A percentile compares a stretch with the other conserved stretches of the same genome.
These are phyloP conservation scores for Sungouiella blattae DNA, from an alignment of 805 yeast species.

Conservation along the genomic window DNA sequence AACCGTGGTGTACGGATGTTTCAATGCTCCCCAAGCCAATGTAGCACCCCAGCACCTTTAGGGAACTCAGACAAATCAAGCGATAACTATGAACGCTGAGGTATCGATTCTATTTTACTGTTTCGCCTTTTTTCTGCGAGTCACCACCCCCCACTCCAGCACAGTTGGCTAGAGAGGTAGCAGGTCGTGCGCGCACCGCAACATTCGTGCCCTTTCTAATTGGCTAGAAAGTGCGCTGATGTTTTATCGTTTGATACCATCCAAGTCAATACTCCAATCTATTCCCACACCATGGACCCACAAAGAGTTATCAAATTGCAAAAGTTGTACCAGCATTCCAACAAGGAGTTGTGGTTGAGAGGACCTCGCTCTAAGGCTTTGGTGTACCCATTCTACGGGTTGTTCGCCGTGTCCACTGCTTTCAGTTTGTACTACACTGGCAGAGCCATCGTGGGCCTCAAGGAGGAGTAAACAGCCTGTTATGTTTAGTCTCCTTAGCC, in stretches of 20 bases:
- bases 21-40: too few relatives aligned
- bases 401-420: slow-evolving; percentile 62
- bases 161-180: too few relatives aligned
- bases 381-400: slow-evolving; percentile 76
- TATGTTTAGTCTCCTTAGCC: too few relatives aligned
- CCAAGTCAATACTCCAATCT: slow-evolving; percentile 1
- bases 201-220: slow-evolving; percentile 5
- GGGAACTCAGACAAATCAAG: too few relatives aligned
- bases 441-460: slow-evolving; percentile 69
- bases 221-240: slow-evolving; percentile 16
- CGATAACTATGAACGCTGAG: too few relatives aligned
- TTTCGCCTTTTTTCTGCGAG: too few relatives aligned
- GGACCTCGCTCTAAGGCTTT: slow-evolving; percentile 55
- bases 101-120: too few relatives aligned
- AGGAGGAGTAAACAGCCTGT: slow-evolving; percentile 32
- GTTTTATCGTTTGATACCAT: slow-evolving; percentile 1
- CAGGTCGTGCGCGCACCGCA: slow-evolving; percentile 1
- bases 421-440: slow-evolving; percentile 67
- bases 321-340: slow-evolving; percentile 41
- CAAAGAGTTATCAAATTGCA: slow-evolving; percentile 46
- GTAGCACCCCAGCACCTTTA: too few relatives aligned
- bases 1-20: too few relatives aligned
- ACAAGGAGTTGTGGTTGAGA: slow-evolving; percentile 44
- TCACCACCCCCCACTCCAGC: too few relatives aligned
- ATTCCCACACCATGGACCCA: slow-evolving; percentile 36